Percentiles rank a stretch among this genome's conserved stretches.
phyloP scores from a whole-genome alignment of 148 eudicot genomes.

The Polygonum aviculare region DNA sequence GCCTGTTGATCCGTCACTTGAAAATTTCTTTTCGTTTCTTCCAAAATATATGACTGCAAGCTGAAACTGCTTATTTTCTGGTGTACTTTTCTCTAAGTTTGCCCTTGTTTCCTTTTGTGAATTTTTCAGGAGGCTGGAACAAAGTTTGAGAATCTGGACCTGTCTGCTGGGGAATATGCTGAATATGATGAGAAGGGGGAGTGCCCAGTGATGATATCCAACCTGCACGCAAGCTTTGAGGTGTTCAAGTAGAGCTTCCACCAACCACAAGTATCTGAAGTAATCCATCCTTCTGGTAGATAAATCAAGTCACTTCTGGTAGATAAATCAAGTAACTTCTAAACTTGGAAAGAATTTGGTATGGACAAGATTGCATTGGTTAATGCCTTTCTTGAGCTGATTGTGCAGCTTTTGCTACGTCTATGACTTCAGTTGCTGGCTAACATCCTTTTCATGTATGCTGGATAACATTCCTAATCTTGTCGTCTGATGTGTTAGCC shows the following conservation, averaged over 20 bases:
- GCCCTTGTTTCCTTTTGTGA: neutral
- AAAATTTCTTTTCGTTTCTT: neutral
- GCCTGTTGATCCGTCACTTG: neutral
- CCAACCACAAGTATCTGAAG: neutral
- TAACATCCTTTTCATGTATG: neutral
- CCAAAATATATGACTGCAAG: neutral
- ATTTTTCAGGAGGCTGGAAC: slow-evolving; percentile 60
- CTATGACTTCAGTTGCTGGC: neutral
- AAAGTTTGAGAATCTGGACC: slow-evolving; percentile 40
- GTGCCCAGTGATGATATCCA: slow-evolving; percentile 70
- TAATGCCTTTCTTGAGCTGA: neutral
- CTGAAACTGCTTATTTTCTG: neutral
- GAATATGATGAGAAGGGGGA: slow-evolving; percentile 46
- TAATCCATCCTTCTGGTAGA: neutral
- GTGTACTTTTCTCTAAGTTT: neutral
- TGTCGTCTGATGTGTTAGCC: neutral
- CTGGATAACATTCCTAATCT: neutral
- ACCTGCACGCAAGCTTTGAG: slow-evolving; percentile 38
- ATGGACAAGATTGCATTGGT: neutral
- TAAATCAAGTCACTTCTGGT: neutral
- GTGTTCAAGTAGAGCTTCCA: slow-evolving; percentile 36
- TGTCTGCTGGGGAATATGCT: slow-evolving; percentile 33
- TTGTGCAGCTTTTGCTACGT: neutral
- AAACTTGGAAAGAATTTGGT: slow-evolving; percentile 4
- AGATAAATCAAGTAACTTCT: neutral